Percentiles rank a stretch among this genome's conserved stretches.
Conservation (phyloP, 495 filamentous ascomycete genomes). For the Rostrohypoxylon terebratum region DNA sequence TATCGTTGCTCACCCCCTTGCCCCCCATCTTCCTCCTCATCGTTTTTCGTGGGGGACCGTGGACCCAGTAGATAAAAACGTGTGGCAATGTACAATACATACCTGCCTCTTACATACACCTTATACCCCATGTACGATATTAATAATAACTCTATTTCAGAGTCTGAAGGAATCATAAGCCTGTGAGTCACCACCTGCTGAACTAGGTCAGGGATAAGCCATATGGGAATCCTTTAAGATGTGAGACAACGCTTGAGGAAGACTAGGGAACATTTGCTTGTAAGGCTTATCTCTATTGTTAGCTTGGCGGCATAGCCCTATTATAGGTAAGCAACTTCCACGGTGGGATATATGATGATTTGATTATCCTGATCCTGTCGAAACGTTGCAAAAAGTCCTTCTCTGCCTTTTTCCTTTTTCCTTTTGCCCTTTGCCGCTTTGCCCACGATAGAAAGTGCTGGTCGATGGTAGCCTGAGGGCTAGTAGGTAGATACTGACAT, state of each 20-base stretch:
- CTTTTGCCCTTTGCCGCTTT: constrained; percentile 12
- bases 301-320: constrained; percentile 9
- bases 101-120: neutral
- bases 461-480: constrained; percentile 1
- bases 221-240: constrained; percentile 19
- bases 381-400: neutral
- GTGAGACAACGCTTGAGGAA: constrained; percentile 34
- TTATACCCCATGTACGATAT: neutral
- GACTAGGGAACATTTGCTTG: constrained; percentile 8
- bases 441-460: constrained; percentile 21
- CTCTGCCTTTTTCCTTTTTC: neutral
- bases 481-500: neutral
- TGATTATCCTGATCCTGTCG: constrained; percentile 23
- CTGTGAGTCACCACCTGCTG: constrained; percentile 33
- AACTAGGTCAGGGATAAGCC: constrained; percentile 22
- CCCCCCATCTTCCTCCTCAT: constrained; percentile 25
- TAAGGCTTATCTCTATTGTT: constrained; percentile 37
- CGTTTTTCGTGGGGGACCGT: constrained; percentile 19
- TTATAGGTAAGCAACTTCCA: constrained; percentile 24
- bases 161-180: constrained; percentile 31
- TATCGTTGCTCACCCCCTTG: neutral
- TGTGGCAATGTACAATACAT: constrained; percentile 29
- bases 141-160: constrained; percentile 31
- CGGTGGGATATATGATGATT: constrained; percentile 11
- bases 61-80: constrained; percentile 34